Evolutionary conservation across 495 filamentous ascomycete species (phyloP).

Genomic region (Aspergillus sclerotioniger): DNA sequence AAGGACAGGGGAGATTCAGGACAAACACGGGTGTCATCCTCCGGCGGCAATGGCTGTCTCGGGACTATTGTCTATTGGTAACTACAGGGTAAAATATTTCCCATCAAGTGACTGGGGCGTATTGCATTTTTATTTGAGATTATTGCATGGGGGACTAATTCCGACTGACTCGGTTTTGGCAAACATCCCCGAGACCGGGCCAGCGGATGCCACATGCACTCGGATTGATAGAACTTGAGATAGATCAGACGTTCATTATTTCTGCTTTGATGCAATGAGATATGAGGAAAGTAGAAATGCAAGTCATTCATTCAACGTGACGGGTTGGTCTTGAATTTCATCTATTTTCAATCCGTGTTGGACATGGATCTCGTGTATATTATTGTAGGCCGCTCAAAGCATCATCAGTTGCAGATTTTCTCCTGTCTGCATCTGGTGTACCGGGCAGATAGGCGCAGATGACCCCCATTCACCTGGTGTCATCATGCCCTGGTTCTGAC

Average conservation of each 20-base stretch:
- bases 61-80: not conserved
- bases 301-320: too few relatives aligned
- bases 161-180: not conserved
- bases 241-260: not conserved
- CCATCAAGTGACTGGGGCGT: not conserved
- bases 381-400: not conserved
- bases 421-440: not conserved
- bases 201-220: not conserved
- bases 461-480: conserved; percentile 1
- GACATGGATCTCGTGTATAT: not conserved
- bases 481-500: conserved; percentile 2
- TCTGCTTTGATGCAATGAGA: not conserved
- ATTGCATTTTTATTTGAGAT: not conserved
- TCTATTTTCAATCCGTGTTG: not conserved
- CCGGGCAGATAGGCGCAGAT: not conserved
- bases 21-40: not conserved
- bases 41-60: not conserved
- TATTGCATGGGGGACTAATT: not conserved
- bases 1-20: not conserved
- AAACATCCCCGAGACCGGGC: not conserved
- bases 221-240: not conserved
- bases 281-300: not conserved
- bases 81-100: not conserved
- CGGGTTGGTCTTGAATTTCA: not conserved
- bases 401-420: conserved; percentile 3